Evolutionary conservation across 805 yeast species (phyloP).

Genomic region (Candida parachauliodes): DNA sequence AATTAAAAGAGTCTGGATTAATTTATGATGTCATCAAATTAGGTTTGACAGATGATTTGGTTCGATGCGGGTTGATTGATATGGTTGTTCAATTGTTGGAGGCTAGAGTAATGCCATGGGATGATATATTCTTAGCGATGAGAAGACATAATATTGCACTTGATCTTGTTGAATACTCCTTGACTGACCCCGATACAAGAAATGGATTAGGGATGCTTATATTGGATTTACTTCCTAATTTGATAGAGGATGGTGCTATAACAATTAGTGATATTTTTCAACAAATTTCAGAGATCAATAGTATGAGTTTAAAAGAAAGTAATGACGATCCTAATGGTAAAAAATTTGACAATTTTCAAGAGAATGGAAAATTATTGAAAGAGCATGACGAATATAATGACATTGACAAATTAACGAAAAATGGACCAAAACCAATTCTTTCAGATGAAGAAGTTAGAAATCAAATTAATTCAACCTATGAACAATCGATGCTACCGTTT

Average conservation of each 20-base stretch:
- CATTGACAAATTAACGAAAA: constrained; percentile 5
- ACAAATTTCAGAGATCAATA: neutral
- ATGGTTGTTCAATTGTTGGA: constrained; percentile 22
- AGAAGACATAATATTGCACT: constrained; percentile 27
- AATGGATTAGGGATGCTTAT: constrained; percentile 22
- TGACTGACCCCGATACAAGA: constrained; percentile 28
- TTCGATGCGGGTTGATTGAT: constrained; percentile 21
- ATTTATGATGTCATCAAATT: constrained; percentile 22
- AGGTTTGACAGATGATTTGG: constrained; percentile 27
- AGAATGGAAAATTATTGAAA: constrained; percentile 1
- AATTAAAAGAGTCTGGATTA: constrained; percentile 23
- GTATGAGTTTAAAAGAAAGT: neutral
- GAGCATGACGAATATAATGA: constrained; percentile 4
- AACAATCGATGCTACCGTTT: no score
- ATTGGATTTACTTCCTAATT: constrained; percentile 20
- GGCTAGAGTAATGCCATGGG: constrained; percentile 29
- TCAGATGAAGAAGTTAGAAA: constrained; percentile 1
- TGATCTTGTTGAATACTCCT: constrained; percentile 21
- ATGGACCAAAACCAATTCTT: constrained; percentile 4
- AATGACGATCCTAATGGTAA: neutral
- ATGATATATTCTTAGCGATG: constrained; percentile 27
- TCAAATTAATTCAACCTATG: neutral
- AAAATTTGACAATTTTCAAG: neutral
- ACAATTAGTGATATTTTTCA: constrained; percentile 9
- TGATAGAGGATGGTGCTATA: constrained; percentile 13